Evolutionary conservation across 2,329 filamentous ascomycete genomes (phyloP).

Genomic region (Mollisia scopiformis): DNA sequence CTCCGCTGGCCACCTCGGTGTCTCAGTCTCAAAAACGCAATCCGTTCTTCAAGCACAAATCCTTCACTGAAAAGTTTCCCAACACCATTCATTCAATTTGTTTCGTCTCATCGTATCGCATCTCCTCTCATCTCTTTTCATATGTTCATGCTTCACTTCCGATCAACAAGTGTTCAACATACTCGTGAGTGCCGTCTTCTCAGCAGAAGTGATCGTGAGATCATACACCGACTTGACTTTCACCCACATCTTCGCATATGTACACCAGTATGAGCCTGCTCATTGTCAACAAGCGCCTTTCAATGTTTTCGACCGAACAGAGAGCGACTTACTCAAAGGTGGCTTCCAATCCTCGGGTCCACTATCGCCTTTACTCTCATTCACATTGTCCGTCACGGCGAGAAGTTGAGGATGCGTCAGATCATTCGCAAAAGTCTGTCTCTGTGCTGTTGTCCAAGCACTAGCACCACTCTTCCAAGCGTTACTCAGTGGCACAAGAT

Average conservation of each 20-base stretch:
- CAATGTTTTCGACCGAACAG: neutral
- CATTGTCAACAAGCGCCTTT: slow-evolving; percentile 16
- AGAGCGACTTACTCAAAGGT: slow-evolving; percentile 50
- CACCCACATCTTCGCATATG: slow-evolving; percentile 75
- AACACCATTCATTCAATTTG: too few species aligned
- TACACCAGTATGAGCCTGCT: slow-evolving; percentile 69
- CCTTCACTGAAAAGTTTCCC: too few species aligned
- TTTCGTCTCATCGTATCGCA: too few species aligned
- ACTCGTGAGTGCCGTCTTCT: slow-evolving; percentile 67
- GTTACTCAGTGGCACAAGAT: slow-evolving; percentile 80
- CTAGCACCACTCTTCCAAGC: slow-evolving; percentile 81
- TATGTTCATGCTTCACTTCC: neutral
- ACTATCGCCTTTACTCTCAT: slow-evolving; percentile 72
- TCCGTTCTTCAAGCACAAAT: too few species aligned
- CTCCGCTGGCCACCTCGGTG: too few species aligned
- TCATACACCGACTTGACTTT: slow-evolving; percentile 75
- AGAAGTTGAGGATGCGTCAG: slow-evolving; percentile 74
- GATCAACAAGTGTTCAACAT: slow-evolving; percentile 68
- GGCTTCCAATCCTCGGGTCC: slow-evolving; percentile 80
- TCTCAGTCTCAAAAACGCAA: too few species aligned
- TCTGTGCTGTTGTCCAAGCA: slow-evolving; percentile 69
- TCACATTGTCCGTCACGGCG: slow-evolving; percentile 78
- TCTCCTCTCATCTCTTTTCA: neutral
- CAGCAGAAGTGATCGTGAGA: slow-evolving; percentile 69
- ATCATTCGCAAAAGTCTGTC: slow-evolving; percentile 77